phyloP scores from a whole-genome alignment of 352 stramenopile genomes.

The Globisporangium nodosum region DNA sequence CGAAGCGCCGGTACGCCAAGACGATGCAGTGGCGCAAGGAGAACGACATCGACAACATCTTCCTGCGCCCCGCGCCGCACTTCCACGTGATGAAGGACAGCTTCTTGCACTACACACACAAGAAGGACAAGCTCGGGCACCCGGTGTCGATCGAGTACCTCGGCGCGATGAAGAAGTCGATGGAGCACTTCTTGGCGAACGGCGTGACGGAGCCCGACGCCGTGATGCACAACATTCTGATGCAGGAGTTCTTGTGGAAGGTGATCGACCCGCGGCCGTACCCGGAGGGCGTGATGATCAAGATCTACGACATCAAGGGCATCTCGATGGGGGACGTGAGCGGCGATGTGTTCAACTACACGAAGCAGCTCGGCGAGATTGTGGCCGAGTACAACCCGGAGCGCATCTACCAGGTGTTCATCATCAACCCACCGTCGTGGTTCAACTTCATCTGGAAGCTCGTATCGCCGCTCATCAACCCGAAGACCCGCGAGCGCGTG shows the following conservation, averaged over 20 bases:
- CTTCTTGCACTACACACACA: conserved; percentile 59
- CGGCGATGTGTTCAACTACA: conserved; percentile 65
- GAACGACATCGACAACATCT: conserved; percentile 64
- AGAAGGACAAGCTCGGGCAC: conserved; percentile 56
- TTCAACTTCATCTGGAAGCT: conserved; percentile 83
- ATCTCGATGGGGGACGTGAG: conserved; percentile 71
- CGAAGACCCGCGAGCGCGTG: conserved; percentile 69
- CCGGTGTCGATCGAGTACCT: conserved; percentile 54
- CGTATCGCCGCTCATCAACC: conserved; percentile 61
- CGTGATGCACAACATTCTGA: conserved; percentile 54
- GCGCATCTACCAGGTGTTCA: conserved; percentile 64
- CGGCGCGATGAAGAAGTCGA: conserved; percentile 51
- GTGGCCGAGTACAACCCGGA: conserved; percentile 73
- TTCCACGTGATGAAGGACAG: conserved; percentile 63
- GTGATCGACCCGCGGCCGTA: conserved; percentile 57
- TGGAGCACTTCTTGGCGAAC: conserved; percentile 46
- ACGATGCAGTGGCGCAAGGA: conserved; percentile 67
- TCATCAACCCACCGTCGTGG: conserved; percentile 67
- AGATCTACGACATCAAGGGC: conserved; percentile 71
- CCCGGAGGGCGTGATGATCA: conserved; percentile 57
- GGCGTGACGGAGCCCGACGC: conserved; percentile 55
- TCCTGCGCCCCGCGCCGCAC: conserved; percentile 43
- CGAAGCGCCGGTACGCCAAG: conserved; percentile 50
- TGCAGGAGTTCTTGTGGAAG: conserved; percentile 70
- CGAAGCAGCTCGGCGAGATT: conserved; percentile 54